A percentile compares a stretch with the other conserved stretches of the same genome.
phyloP scores from a whole-genome alignment of 805 yeast species.

The Saturnispora sekii region DNA sequence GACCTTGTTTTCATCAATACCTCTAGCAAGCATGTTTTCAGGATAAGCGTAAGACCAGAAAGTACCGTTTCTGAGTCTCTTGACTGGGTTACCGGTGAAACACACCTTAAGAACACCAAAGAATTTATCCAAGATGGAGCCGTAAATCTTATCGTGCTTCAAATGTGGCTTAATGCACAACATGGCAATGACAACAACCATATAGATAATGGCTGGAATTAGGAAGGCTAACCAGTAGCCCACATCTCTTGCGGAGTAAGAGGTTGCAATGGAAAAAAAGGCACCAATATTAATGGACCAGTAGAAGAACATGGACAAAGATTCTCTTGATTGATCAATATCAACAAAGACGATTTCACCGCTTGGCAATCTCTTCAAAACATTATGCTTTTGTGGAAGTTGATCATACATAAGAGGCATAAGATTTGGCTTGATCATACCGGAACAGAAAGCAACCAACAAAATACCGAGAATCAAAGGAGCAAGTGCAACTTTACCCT shows the following conservation, averaged over 20 bases:
- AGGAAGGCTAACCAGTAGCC: constrained; percentile 49
- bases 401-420: constrained; percentile 47
- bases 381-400: constrained; percentile 51
- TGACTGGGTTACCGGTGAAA: constrained; percentile 33
- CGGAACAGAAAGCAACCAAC: constrained; percentile 37
- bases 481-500: constrained; percentile 30
- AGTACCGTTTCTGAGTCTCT: constrained; percentile 30
- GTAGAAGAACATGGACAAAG: constrained; percentile 36
- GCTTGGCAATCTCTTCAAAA: constrained; percentile 43
- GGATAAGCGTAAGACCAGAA: constrained; percentile 46
- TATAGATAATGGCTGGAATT: constrained; percentile 46
- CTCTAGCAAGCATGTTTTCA: constrained; percentile 33
- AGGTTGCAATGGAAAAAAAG: constrained; percentile 42
- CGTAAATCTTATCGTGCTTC: constrained; percentile 29
- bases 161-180: constrained; percentile 26
- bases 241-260: constrained; percentile 40
- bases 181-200: constrained; percentile 42
- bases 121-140: constrained; percentile 38
- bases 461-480: constrained; percentile 34
- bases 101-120: constrained; percentile 33
- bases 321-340: constrained; percentile 33
- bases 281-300: constrained; percentile 50
- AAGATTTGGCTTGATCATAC: constrained; percentile 45
- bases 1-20: constrained; percentile 26
- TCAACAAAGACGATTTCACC: constrained; percentile 61